phyloP scores from a whole-genome alignment of 805 yeast genomes.

The Candida ovalis region DNA sequence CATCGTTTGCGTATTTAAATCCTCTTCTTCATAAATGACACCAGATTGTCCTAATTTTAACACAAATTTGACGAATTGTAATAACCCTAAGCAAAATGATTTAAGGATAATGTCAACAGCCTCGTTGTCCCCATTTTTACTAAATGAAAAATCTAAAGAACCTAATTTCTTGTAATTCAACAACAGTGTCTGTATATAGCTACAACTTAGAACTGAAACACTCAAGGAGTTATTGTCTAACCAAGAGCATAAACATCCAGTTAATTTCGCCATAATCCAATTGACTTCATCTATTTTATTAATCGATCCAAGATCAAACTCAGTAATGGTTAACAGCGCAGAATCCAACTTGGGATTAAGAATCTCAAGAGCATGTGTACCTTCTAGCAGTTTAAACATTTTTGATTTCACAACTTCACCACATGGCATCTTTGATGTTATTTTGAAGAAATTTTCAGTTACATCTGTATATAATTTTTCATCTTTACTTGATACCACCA shows the following conservation, averaged over 20 bases:
- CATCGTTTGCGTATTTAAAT: conserved; percentile 61
- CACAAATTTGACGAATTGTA: conserved; percentile 49
- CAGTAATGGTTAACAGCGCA: conserved; percentile 50
- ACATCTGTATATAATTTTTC: conserved; percentile 39
- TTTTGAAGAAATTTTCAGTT: conserved; percentile 46
- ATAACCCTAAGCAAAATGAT: conserved; percentile 47
- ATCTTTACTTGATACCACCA: neutral
- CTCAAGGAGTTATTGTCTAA: conserved; percentile 67
- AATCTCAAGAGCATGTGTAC: conserved; percentile 84
- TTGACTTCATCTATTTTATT: conserved; percentile 36
- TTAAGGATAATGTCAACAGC: conserved; percentile 50
- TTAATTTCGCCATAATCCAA: conserved; percentile 50
- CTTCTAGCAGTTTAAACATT: conserved; percentile 66
- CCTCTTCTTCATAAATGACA: conserved; percentile 74
- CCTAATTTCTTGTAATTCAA: conserved; percentile 13
- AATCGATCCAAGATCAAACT: conserved; percentile 42
- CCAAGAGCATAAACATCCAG: conserved; percentile 66
- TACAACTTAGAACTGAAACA: conserved; percentile 73
- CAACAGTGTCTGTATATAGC: conserved; percentile 44
- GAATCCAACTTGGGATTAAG: conserved; percentile 74
- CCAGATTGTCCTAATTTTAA: conserved; percentile 47
- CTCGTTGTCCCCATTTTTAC: conserved; percentile 12
- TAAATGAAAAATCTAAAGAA: conserved; percentile 3
- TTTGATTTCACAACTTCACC: conserved; percentile 58
- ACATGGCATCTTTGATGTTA: conserved; percentile 30